Conservation (phyloP, 257 asterid species). For the Solanum pimpinellifolium region DNA sequence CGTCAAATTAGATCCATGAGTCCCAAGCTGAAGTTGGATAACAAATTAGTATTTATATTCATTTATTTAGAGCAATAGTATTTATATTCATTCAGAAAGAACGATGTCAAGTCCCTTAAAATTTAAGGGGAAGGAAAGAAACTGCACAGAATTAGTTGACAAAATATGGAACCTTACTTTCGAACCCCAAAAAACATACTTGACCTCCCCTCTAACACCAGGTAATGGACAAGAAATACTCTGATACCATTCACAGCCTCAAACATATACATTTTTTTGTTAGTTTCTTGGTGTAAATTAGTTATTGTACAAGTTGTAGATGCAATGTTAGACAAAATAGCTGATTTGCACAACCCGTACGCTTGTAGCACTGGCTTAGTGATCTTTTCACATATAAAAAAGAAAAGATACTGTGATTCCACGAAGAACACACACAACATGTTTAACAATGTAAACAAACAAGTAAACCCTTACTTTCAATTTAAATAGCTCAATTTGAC, state of each 20-base stretch:
- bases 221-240: background rate
- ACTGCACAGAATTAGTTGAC: background rate
- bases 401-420: background rate
- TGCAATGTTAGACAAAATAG: background rate
- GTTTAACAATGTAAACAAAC: background rate
- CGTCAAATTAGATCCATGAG: slow-evolving; percentile 57
- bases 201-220: background rate
- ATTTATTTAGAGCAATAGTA: background rate
- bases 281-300: background rate
- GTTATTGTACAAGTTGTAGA: background rate
- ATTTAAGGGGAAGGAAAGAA: background rate
- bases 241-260: background rate
- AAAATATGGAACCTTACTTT: background rate
- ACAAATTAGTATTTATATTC: background rate
- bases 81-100: background rate
- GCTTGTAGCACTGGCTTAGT: background rate
- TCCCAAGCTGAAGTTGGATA: slow-evolving; percentile 48
- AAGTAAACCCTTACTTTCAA: background rate
- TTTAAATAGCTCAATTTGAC: background rate
- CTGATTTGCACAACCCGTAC: background rate
- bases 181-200: background rate
- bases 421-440: background rate
- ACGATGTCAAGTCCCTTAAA: background rate
- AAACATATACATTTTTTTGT: background rate
- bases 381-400: background rate